Conservation (phyloP, 177 flowering plant species). For the Vitis hybrid region DNA sequence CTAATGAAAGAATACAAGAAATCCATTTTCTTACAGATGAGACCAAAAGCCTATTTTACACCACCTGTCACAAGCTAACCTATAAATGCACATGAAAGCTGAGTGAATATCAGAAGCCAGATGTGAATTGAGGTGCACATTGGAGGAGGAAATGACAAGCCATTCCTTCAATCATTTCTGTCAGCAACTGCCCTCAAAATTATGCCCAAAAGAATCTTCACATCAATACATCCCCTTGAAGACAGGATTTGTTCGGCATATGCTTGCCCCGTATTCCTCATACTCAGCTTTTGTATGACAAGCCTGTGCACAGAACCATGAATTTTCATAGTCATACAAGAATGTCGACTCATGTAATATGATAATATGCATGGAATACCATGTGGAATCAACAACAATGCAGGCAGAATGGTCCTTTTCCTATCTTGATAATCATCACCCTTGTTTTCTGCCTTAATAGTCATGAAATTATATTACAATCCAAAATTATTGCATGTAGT, state of each 20-base stretch:
- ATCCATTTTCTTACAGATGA: slow-evolving; percentile 18
- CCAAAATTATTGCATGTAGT: background rate
- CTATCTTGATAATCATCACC: background rate
- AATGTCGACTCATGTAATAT: background rate
- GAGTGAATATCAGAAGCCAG: slow-evolving; percentile 4
- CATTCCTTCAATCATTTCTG: background rate
- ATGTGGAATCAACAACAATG: too few species aligned
- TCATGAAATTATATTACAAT: background rate
- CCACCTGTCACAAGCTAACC: slow-evolving; percentile 18
- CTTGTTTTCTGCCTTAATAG: background rate
- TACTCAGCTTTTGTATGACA: slow-evolving; percentile 99
- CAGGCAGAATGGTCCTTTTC: too few species aligned
- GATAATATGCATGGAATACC: too few species aligned
- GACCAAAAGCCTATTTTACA: slow-evolving; percentile 28
- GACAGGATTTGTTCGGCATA: slow-evolving; percentile 95
- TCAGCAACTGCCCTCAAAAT: slow-evolving; percentile 6
- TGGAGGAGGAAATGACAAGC: background rate
- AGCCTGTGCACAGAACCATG: slow-evolving; percentile 51
- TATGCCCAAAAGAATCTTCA: slow-evolving; percentile 6
- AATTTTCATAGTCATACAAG: slow-evolving; percentile 3
- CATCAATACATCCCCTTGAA: slow-evolving; percentile 91
- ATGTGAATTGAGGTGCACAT: slow-evolving; percentile 1
- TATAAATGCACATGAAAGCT: slow-evolving; percentile 5
- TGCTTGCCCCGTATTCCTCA: slow-evolving; percentile 96
- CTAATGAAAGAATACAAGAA: slow-evolving; percentile 27